Conservation (phyloP, 805 yeast species). For the Cyberlindnera euphorbiiphila region DNA sequence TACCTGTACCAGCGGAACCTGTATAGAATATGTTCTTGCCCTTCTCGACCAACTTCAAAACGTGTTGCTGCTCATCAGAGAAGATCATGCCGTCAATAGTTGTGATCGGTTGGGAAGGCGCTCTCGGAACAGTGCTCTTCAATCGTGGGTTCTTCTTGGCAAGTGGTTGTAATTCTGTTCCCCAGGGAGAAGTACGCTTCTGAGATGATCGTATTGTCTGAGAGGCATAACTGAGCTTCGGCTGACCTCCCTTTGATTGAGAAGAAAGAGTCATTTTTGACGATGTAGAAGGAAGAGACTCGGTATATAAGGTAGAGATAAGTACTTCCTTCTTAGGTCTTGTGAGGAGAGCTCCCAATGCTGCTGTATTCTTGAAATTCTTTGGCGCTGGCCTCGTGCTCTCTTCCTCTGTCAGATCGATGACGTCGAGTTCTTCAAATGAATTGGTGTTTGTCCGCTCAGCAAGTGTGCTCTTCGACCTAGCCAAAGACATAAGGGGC, state of each 20-base stretch:
- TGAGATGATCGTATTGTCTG: constrained; percentile 3
- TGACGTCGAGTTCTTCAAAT: constrained; percentile 3
- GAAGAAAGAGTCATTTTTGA: not conserved
- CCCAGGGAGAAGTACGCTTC: constrained; percentile 18
- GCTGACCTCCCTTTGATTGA: constrained; percentile 4
- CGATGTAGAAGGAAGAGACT: not conserved
- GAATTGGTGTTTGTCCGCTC: constrained; percentile 6
- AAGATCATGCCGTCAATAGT: constrained; percentile 18
- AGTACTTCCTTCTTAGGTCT: not conserved
- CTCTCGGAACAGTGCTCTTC: not conserved
- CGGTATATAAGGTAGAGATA: constrained; percentile 2
- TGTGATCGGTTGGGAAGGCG: not conserved
- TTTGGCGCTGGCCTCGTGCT: constrained; percentile 1
- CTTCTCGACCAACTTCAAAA: constrained; percentile 49
- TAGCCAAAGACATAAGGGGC: constrained; percentile 4
- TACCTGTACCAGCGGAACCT: constrained; percentile 89
- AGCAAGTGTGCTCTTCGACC: constrained; percentile 5
- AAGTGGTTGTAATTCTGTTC: not conserved
- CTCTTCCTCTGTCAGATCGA: constrained; percentile 9
- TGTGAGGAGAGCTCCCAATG: constrained; percentile 8
- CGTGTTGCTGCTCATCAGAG: constrained; percentile 47
- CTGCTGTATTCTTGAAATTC: constrained; percentile 13
- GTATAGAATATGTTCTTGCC: constrained; percentile 64
- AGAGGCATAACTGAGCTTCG: constrained; percentile 5
- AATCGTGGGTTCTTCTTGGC: constrained; percentile 16